These are phyloP conservation scores for Nevesoporus exiguus DNA, from an alignment of 768 basidiomycete species.

Conservation along the genomic window DNA sequence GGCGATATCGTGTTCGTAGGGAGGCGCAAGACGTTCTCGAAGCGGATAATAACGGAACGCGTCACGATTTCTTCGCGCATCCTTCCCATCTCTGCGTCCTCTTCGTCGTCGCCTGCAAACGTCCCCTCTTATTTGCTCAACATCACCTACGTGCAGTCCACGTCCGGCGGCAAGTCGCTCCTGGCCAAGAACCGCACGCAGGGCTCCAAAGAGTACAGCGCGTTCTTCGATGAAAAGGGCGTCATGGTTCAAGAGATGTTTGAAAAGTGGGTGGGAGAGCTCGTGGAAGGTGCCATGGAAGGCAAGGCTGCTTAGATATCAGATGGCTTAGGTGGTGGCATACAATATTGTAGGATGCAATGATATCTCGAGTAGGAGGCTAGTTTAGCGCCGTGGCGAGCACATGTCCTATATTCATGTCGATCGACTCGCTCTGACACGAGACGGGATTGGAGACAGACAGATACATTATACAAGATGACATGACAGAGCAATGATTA, in stretches of 20 bases:
- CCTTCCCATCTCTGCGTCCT: constrained; percentile 37
- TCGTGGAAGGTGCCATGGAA: constrained; percentile 73
- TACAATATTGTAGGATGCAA: constrained; percentile 32
- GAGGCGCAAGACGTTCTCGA: constrained; percentile 85
- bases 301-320: constrained; percentile 47
- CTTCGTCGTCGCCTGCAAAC: constrained; percentile 31
- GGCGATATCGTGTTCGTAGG: constrained; percentile 84
- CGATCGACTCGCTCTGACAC: not conserved
- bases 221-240: constrained; percentile 81
- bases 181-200: constrained; percentile 66
- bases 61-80: constrained; percentile 76
- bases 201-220: constrained; percentile 55
- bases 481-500: constrained; percentile 14
- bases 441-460: not conserved
- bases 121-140: constrained; percentile 68
- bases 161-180: constrained; percentile 82
- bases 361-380: constrained; percentile 17
- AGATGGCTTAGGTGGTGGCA: constrained; percentile 6
- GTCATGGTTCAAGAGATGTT: constrained; percentile 73
- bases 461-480: not conserved
- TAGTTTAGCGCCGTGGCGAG: not conserved
- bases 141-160: constrained; percentile 71
- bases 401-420: not conserved
- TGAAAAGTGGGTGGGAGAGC: constrained; percentile 72
- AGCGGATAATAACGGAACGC: constrained; percentile 89